phyloP scores from a whole-genome alignment of 495 filamentous ascomycete species.

The Parathielavia appendiculata region DNA sequence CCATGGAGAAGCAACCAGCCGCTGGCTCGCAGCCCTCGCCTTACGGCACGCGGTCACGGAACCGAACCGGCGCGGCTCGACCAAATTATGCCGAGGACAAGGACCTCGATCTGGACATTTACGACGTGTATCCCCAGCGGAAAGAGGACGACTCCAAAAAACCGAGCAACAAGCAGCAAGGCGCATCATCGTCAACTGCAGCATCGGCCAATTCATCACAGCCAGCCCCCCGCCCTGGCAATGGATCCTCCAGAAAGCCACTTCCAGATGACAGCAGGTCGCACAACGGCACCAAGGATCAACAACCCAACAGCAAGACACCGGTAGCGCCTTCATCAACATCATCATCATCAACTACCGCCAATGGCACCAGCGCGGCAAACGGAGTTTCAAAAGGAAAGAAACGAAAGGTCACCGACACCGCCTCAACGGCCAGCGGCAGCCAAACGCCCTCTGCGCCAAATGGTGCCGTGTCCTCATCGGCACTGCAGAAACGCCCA shows the following conservation, averaged over 20 bases:
- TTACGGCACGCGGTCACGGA: slow-evolving; percentile 94
- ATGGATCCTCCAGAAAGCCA: slow-evolving; percentile 30
- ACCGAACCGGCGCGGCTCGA: slow-evolving; percentile 72
- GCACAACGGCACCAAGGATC: slow-evolving; percentile 29
- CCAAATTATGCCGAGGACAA: slow-evolving; percentile 96
- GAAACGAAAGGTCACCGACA: slow-evolving; percentile 65
- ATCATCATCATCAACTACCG: slow-evolving; percentile 11
- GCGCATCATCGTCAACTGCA: slow-evolving; percentile 18
- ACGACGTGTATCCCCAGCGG: slow-evolving; percentile 46
- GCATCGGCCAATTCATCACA: slow-evolving; percentile 16
- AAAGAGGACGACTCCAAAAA: slow-evolving; percentile 47
- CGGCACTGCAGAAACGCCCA: slow-evolving; percentile 35
- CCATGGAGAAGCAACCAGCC: slow-evolving; percentile 42
- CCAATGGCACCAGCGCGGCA: slow-evolving; percentile 50
- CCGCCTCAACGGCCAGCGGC: slow-evolving; percentile 35
- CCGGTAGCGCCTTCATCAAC: slow-evolving; percentile 25
- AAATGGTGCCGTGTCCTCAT: slow-evolving; percentile 24
- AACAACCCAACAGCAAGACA: slow-evolving; percentile 22
- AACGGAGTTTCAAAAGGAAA: slow-evolving; percentile 47
- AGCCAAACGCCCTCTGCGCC: slow-evolving; percentile 48
- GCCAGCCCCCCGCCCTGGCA: slow-evolving; percentile 19
- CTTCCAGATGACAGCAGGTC: slow-evolving; percentile 34
- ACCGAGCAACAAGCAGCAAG: slow-evolving; percentile 29
- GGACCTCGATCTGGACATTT: slow-evolving; percentile 81
- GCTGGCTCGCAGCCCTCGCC: slow-evolving; percentile 52